phyloP scores from a whole-genome alignment of 805 yeast species.

The Kodamaea kaohsiungensis region DNA sequence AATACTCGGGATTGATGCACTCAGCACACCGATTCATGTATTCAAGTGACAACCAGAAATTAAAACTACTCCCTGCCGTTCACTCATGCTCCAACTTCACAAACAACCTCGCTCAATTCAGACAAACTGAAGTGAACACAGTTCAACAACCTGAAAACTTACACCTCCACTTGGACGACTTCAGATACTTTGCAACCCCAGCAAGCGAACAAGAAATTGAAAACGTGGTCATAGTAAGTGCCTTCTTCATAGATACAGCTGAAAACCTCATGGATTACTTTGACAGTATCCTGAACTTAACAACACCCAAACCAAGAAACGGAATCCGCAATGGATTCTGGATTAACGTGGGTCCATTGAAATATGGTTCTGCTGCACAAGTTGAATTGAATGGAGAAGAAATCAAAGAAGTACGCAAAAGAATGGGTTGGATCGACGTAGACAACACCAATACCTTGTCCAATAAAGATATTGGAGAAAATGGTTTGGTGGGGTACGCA shows the following conservation, averaged over 20 bases:
- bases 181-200: conserved; percentile 48
- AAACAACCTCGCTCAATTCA: conserved; percentile 48
- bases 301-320: conserved; percentile 25
- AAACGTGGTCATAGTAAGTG: conserved; percentile 59
- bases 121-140: conserved; percentile 38
- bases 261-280: conserved; percentile 79
- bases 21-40: conserved; percentile 64
- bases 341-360: conserved; percentile 91
- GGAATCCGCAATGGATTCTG: conserved; percentile 56
- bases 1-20: conserved; percentile 75
- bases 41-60: conserved; percentile 14
- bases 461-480: conserved; percentile 11
- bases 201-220: conserved; percentile 29
- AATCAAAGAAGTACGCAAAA: conserved; percentile 48
- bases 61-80: conserved; percentile 46
- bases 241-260: conserved; percentile 90
- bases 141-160: conserved; percentile 49
- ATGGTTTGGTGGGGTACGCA: conserved; percentile 56
- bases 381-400: conserved; percentile 78
- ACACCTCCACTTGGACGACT: conserved; percentile 58
- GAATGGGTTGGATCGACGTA: conserved; percentile 64
- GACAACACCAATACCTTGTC: conserved; percentile 16
- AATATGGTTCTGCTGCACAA: conserved; percentile 84
- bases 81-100: conserved; percentile 72
- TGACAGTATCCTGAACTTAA: conserved; percentile 55